phyloP scores from a whole-genome alignment of 345 rosid species.

The Corymbia maculata region DNA sequence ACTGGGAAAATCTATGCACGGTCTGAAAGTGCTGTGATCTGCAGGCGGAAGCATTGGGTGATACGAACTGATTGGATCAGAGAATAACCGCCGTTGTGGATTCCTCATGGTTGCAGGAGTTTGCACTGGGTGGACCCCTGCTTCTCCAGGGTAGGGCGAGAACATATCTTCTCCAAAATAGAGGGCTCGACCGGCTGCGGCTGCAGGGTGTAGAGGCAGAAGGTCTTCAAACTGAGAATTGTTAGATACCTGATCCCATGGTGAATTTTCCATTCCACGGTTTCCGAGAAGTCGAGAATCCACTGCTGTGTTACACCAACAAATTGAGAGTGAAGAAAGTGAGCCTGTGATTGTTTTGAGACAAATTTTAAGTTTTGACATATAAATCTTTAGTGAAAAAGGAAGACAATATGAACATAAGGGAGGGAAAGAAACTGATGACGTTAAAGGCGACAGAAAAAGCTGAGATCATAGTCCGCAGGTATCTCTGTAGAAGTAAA shows the following conservation, averaged over 20 bases:
- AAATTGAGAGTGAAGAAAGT: neutral
- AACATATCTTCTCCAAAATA: too few relatives aligned
- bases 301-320: neutral
- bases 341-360: neutral
- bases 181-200: neutral
- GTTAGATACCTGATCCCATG: neutral
- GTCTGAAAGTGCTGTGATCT: neutral
- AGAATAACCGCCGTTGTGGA: neutral
- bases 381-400: neutral
- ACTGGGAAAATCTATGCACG: too few relatives aligned
- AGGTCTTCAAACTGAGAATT: neutral
- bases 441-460: too few relatives aligned
- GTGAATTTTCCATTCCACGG: neutral
- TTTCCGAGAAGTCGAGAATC: neutral
- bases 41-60: neutral
- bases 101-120: neutral
- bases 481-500: too few relatives aligned
- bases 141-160: neutral
- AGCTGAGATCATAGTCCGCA: too few relatives aligned
- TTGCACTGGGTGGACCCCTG: neutral
- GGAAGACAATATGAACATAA: neutral
- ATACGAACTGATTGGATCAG: neutral
- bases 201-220: neutral
- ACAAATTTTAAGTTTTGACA: neutral
- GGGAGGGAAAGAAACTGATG: too few relatives aligned